These are phyloP conservation scores for Sugiyamaella smithiae DNA, from an alignment of 805 yeast species.

Conservation along the genomic window DNA sequence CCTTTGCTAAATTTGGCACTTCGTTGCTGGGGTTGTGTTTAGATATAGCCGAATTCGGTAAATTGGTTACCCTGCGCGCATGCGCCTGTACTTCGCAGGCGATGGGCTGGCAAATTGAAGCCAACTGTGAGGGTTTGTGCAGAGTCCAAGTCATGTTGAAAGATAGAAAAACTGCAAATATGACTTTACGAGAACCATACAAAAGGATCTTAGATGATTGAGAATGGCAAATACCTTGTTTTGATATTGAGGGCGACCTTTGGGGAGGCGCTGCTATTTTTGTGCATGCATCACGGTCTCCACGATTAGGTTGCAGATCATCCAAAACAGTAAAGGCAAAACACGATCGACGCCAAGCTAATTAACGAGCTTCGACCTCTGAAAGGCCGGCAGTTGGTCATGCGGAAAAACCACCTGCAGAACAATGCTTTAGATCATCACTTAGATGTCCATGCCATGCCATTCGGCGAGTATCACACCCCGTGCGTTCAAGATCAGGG, in stretches of 20 bases:
- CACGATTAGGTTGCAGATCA: constrained; percentile 4
- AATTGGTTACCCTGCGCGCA: constrained; percentile 3
- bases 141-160: too few relatives aligned
- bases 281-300: not conserved
- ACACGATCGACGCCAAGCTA: not conserved
- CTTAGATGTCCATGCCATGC: too few relatives aligned
- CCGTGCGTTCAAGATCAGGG: too few relatives aligned
- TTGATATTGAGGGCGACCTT: too few relatives aligned
- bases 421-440: too few relatives aligned
- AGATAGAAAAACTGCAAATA: too few relatives aligned
- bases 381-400: not conserved
- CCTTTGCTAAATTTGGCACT: constrained; percentile 1
- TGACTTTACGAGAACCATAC: too few relatives aligned
- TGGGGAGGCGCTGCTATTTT: too few relatives aligned
- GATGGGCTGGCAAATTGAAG: not conserved
- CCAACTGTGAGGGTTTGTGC: too few relatives aligned
- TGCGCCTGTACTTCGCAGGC: not conserved
- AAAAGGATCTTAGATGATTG: too few relatives aligned
- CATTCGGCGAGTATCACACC: too few relatives aligned
- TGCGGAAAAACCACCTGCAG: not conserved
- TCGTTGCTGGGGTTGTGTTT: constrained; percentile 6
- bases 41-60: constrained; percentile 3
- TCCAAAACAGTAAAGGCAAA: constrained; percentile 1
- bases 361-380: not conserved
- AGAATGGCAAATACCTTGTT: too few relatives aligned